Evolutionary conservation across 495 filamentous ascomycete genomes (phyloP), one percentile per base, ranked within the genome.

Genomic region (Neurospora tetraspora): DNA sequence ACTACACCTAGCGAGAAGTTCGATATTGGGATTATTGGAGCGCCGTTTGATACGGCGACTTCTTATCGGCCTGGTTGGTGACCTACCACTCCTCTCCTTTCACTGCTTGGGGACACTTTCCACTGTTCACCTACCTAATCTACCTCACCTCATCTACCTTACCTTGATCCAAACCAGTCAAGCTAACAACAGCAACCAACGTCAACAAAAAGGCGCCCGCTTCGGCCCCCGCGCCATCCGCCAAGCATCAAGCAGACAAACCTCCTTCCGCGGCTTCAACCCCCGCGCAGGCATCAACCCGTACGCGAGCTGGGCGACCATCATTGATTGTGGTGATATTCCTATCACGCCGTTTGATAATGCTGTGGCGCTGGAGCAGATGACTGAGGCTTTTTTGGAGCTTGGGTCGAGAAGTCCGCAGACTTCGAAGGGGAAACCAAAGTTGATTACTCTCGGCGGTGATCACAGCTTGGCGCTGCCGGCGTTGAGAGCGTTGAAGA

Each of bases 211-310:
- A 89, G 90, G 91, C 31, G 93, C 93, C 27, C 88, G 93, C 16
- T 95, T 95, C 78, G 93, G 92, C 0, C 93, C 93, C 23, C 88
- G 92, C 39, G 90, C 93, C 70, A 96, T 96, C 74, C 89, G 93
- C 69, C 90, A 91, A 45, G 93, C 91, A 65, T 92, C 90, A 37
- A 88, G 89, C 9, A 86, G 92, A 39, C 92, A 94, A 79, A 90
- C 89, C 47, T 82, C 88, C 18, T 90, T 90, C 71, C 89, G 91
- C 20, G 89, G 89, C 80, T 96, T 90, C 86, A 96, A 96, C 80
- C 88, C 90, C 2, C 89, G 91, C 10, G 91, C 91, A 0, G 86
- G 86, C 16, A 87, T 95, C 47, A 96, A 96, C 80, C 93, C 92
- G 1, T 94, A 93, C 80, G 79, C 81, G 42, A 91, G 86, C 59